A percentile compares a stretch with the other conserved stretches of the same genome.
phyloP scores from a whole-genome alignment of 345 rosid species.

The Citrus inodora region DNA sequence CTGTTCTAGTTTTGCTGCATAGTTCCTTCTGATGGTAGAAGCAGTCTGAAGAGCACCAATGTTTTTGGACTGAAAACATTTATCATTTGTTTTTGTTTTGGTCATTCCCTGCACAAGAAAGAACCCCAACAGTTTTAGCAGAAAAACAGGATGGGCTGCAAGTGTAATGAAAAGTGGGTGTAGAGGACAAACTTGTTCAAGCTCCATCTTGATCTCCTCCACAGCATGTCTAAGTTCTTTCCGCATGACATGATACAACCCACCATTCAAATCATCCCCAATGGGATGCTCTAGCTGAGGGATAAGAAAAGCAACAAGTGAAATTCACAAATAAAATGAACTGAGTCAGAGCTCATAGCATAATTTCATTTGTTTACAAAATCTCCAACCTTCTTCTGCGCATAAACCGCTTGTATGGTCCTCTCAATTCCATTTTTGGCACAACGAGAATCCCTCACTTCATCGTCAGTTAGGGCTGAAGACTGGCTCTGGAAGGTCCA shows the following conservation, averaged over 20 bases:
- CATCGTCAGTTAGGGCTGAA: constrained; percentile 87
- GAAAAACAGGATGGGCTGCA: constrained; percentile 3
- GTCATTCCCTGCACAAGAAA: constrained; percentile 44
- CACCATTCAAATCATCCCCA: constrained; percentile 41
- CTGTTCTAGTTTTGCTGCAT: constrained; percentile 58
- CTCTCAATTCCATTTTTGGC: constrained; percentile 50
- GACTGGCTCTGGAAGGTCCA: constrained; percentile 72
- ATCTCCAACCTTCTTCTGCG: constrained; percentile 70
- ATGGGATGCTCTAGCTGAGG: constrained; percentile 48
- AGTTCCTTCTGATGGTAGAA: constrained; percentile 46
- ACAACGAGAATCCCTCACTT: constrained; percentile 48
- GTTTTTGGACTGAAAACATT: constrained; percentile 32
- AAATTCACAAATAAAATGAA: not conserved
- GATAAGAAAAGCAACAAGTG: constrained; percentile 14
- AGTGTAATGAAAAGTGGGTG: not conserved
- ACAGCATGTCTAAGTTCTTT: constrained; percentile 71
- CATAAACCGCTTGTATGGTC: constrained; percentile 66
- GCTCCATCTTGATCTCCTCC: constrained; percentile 61
- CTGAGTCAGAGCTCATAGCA: not conserved
- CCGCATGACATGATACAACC: constrained; percentile 58
- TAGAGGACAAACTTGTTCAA: constrained; percentile 44
- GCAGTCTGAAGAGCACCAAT: constrained; percentile 38
- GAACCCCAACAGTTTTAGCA: constrained; percentile 15
- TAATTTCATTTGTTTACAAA: constrained; percentile 8
- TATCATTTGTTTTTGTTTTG: constrained; percentile 34